These are phyloP conservation scores for Aspergillus flavus DNA, from an alignment of 2,329 filamentous ascomycete species.

Conservation along the genomic window DNA sequence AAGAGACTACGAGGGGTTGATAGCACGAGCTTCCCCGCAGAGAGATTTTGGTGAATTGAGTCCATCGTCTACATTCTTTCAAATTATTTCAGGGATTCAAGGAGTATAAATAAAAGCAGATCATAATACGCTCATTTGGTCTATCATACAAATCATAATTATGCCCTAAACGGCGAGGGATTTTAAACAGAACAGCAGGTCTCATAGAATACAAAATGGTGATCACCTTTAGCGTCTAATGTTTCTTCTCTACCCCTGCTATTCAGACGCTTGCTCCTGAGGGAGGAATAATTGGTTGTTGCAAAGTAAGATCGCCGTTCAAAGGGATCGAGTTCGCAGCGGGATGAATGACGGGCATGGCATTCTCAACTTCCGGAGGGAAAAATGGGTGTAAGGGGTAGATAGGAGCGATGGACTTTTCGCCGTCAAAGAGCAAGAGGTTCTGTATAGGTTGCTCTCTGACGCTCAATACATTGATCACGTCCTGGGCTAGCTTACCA, in stretches of 20 bases:
- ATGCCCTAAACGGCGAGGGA: not conserved
- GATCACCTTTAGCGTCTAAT: not conserved
- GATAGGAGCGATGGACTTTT: conserved; percentile 73
- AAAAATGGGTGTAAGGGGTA: conserved; percentile 78
- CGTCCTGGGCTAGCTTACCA: conserved; percentile 89
- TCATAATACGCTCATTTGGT: not conserved
- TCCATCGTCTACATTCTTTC: not conserved
- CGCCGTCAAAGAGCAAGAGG: conserved; percentile 87
- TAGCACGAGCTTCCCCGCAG: not conserved
- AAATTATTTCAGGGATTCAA: not conserved
- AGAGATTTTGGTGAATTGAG: not conserved
- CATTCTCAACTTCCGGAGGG: conserved; percentile 32
- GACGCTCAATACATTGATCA: conserved; percentile 91
- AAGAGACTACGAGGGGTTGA: conserved; percentile 15
- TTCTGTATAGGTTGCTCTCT: conserved; percentile 96
- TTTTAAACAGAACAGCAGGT: not conserved
- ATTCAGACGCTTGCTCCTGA: not conserved
- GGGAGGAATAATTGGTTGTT: not conserved
- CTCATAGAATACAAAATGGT: not conserved
- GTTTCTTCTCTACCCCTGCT: not conserved
- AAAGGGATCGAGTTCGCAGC: conserved; percentile 30
- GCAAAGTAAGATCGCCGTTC: conserved; percentile 15
- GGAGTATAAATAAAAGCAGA: not conserved
- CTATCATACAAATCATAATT: conserved; percentile 20
- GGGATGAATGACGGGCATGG: conserved; percentile 31